Conservation (phyloP, 257 asterid genomes). For the Perilla frutescens region DNA sequence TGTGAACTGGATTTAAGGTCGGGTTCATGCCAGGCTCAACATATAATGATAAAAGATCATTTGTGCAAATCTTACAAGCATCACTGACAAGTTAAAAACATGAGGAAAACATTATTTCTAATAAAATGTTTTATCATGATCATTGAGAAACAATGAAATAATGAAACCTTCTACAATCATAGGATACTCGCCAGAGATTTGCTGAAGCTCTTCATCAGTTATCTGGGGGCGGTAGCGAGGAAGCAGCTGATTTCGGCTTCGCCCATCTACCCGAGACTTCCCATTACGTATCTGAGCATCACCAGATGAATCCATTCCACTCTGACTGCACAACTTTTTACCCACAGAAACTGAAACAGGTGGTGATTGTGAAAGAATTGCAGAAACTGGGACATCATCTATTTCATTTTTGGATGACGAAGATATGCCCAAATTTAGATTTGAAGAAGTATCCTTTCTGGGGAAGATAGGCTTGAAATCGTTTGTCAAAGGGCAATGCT, state of each 20-base stretch:
- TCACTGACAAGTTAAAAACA: conserved; percentile 19
- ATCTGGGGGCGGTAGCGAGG: conserved; percentile 75
- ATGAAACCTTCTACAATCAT: conserved; percentile 30
- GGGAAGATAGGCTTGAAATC: conserved; percentile 46
- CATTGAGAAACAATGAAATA: conserved; percentile 24
- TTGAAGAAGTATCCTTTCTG: conserved; percentile 48
- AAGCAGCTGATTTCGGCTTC: conserved; percentile 66
- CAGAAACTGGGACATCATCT: conserved; percentile 50
- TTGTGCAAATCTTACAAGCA: conserved; percentile 26
- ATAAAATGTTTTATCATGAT: conserved; percentile 20
- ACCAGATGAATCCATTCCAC: conserved; percentile 49
- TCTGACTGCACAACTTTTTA: conserved; percentile 50
- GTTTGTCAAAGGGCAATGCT: conserved; percentile 46
- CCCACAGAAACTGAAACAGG: conserved; percentile 43
- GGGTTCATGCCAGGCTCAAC: conserved; percentile 22
- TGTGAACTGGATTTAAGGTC: conserved; percentile 25
- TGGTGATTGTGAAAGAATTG: conserved; percentile 40
- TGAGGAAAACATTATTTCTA: conserved; percentile 7
- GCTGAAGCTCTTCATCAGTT: conserved; percentile 69
- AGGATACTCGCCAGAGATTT: conserved; percentile 84
- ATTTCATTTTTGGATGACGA: conserved; percentile 55
- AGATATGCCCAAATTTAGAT: conserved; percentile 40
- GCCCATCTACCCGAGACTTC: conserved; percentile 57
- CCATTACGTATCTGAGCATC: conserved; percentile 57
- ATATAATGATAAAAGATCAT: conserved; percentile 18